These are phyloP conservation scores for Dentiscutata heterogama DNA, from an alignment of 371 early-diverging fungal species.

Conservation along the genomic window DNA sequence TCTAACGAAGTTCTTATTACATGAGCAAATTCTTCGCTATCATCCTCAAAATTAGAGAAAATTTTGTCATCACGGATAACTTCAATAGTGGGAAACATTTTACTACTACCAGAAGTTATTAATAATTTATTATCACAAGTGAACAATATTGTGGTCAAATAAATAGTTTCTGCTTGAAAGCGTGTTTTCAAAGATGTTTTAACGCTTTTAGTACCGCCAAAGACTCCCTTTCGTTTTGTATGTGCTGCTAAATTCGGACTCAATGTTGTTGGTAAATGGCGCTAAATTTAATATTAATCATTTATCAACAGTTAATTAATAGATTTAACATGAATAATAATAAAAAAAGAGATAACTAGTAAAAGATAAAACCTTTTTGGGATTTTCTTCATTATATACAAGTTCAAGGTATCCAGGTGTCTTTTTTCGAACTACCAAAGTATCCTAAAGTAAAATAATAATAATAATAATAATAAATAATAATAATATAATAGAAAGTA, in stretches of 20 bases:
- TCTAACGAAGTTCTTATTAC: constrained; percentile 43
- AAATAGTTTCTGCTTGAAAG: constrained; percentile 39
- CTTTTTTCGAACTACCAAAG: constrained; percentile 44
- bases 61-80: constrained; percentile 31
- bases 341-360: not conserved
- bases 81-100: constrained; percentile 44
- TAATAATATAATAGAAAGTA: not conserved
- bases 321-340: not conserved
- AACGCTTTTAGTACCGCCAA: constrained; percentile 21
- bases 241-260: constrained; percentile 7
- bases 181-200: constrained; percentile 43
- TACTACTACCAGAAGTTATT: constrained; percentile 34
- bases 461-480: not conserved
- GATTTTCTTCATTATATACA: constrained; percentile 44
- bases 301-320: not conserved
- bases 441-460: constrained; percentile 30
- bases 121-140: constrained; percentile 44
- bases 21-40: constrained; percentile 44
- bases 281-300: not conserved
- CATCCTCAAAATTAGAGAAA: constrained; percentile 38
- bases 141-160: constrained; percentile 36
- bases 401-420: constrained; percentile 45
- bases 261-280: constrained; percentile 10
- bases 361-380: constrained; percentile 41
- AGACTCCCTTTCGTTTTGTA: constrained; percentile 42